Base-by-base conservation (phyloP, 768 basidiomycete species). In the Kwoniella sp. region DNA sequence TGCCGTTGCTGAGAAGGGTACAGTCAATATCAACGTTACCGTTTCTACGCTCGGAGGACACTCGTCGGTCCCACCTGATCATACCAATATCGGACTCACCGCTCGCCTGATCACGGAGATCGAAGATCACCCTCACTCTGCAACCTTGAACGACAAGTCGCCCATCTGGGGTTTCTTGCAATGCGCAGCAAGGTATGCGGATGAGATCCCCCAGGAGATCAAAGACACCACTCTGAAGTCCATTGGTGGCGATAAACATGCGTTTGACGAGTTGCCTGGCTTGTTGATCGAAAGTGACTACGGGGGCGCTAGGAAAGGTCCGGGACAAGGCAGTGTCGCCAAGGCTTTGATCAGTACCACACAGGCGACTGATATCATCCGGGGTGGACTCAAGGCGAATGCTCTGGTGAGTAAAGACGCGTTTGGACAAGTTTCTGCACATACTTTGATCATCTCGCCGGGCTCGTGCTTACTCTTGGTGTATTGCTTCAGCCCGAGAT, bases 331-430 rank as follows among this genome's bases (percentile, higher is more conserved):
- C 10, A 44, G 40, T 19, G 40, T 44, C 8, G 40, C 40, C 40
- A 46, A 46, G 40, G 25, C 68, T 26, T 60, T 65, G 58, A 49
- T 77, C n/a, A 58, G 63, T 9, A 77, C 73, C 2, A 91, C 90
- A 1, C 89, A 91, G 77, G 90, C 91, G 1, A 83, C 88, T 30
- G 90, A 91, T 70, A 75, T 92, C 46, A 77, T 85, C 53, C 54
- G 73, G 22, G 79, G 77, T 27, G 79, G 77, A 13, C 65, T 80
- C 37, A 90, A 90, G 77, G 83, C 83, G 21, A 92, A 91, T 70
- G 90, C 90, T 27, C 84, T 92, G 22, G 70, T 72, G 22, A 70
- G 66, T 56, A 17, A 2, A 8, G 6, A 29, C 40, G 30, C n/a
- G n/a, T n/a, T n/a, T n/a, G n/a, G n/a, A n/a, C n/a, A n/a, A n/a